phyloP scores from a whole-genome alignment of 495 filamentous ascomycete species.

The Lichenothelia convexa region DNA sequence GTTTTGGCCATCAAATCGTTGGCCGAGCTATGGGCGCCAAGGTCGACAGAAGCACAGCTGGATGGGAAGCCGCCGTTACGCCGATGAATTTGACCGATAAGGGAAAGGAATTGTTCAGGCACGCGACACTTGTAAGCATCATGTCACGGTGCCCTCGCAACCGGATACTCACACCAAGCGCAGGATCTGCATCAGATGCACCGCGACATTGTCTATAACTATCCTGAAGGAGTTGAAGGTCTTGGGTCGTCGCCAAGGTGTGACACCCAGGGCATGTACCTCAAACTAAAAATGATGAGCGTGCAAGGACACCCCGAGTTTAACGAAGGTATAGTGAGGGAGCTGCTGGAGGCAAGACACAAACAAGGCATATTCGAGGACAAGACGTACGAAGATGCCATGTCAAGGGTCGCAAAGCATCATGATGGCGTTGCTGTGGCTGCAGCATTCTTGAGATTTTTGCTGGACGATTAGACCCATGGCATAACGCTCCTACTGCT shows the following conservation, averaged over 20 bases:
- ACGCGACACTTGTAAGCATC: constrained; percentile 43
- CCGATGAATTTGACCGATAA: constrained; percentile 48
- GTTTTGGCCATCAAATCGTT: constrained; percentile 86
- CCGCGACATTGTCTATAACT: constrained; percentile 51
- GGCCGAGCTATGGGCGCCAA: constrained; percentile 52
- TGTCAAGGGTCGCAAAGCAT: constrained; percentile 39
- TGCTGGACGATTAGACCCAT: constrained; percentile 31
- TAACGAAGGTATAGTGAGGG: constrained; percentile 49
- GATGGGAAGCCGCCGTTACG: constrained; percentile 70
- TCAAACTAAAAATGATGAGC: constrained; percentile 44
- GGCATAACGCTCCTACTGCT: background rate
- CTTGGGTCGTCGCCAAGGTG: constrained; percentile 53
- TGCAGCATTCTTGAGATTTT: constrained; percentile 52
- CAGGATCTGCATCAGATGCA: constrained; percentile 85
- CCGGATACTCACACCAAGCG: background rate
- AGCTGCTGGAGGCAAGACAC: constrained; percentile 45
- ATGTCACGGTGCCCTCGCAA: constrained; percentile 3
- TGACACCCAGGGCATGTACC: constrained; percentile 65
- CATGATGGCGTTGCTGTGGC: constrained; percentile 64
- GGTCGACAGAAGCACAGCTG: constrained; percentile 44
- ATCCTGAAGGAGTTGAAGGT: constrained; percentile 39
- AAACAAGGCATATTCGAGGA: constrained; percentile 45
- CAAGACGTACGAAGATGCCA: constrained; percentile 43
- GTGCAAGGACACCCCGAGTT: constrained; percentile 93
- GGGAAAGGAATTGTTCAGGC: constrained; percentile 56